Conservation (phyloP, 148 eudicot species). For the Nepenthes gracilis region DNA sequence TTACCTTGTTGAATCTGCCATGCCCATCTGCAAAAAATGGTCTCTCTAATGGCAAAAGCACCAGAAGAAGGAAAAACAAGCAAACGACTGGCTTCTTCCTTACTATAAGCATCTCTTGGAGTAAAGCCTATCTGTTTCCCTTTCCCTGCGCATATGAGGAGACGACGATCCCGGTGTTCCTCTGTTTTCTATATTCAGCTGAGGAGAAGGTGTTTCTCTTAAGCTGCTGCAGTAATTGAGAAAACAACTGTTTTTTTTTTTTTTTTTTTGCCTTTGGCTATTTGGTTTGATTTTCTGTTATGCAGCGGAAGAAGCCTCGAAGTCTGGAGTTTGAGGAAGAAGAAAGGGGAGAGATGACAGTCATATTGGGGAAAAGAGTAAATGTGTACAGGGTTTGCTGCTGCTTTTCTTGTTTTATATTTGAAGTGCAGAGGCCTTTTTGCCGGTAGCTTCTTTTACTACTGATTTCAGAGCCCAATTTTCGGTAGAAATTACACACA, state of each 20-base stretch:
- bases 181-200: neutral
- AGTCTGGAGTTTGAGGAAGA: neutral
- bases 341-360: neutral
- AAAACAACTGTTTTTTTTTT: neutral
- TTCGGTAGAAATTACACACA: slow-evolving; percentile 10
- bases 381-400: neutral
- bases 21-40: slow-evolving; percentile 14
- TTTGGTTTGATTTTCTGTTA: neutral
- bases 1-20: slow-evolving; percentile 25
- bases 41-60: slow-evolving; percentile 22
- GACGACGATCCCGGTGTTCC: neutral
- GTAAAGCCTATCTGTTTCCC: too few relatives aligned
- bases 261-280: neutral
- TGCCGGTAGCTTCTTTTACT: slow-evolving; percentile 36
- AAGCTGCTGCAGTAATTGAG: too few relatives aligned
- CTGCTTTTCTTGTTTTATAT: neutral
- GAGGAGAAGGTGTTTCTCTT: too few relatives aligned
- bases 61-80: slow-evolving; percentile 26
- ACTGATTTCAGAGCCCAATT: slow-evolving; percentile 49
- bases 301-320: neutral
- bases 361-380: neutral
- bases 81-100: slow-evolving; percentile 25
- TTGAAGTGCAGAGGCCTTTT: neutral
- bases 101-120: slow-evolving; percentile 13
- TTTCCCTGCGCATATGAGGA: too few relatives aligned